phyloP scores from a whole-genome alignment of 495 filamentous ascomycete genomes.

The Aspergillus saccharolyticus region DNA sequence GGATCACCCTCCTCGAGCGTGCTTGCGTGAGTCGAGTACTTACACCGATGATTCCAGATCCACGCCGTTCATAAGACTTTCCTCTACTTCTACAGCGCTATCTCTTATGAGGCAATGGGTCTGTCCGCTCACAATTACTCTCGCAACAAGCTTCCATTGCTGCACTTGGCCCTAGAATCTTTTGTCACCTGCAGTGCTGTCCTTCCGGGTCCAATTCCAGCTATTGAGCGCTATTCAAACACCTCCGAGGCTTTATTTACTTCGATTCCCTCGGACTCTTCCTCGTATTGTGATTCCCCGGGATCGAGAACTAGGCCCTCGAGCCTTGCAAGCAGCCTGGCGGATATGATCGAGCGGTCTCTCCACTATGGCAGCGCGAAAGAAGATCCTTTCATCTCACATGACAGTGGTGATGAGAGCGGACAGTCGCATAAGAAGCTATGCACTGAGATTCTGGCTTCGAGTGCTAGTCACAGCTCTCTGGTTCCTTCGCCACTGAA shows the following conservation, averaged over 20 bases:
- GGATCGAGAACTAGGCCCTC: neutral
- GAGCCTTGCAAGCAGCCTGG: constrained; percentile 21
- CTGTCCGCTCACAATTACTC: constrained; percentile 40
- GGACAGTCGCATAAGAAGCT: neutral
- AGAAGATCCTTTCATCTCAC: constrained; percentile 29
- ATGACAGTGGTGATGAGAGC: constrained; percentile 3
- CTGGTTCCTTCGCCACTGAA: constrained; percentile 28
- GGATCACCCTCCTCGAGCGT: neutral
- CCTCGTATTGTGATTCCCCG: neutral
- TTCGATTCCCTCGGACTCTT: neutral
- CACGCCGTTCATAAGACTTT: constrained; percentile 34
- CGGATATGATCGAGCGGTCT: constrained; percentile 24
- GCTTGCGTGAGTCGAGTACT: constrained; percentile 2
- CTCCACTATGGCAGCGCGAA: constrained; percentile 8
- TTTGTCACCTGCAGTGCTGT: constrained; percentile 23
- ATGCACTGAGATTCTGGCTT: neutral
- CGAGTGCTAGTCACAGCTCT: neutral
- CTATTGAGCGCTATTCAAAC: neutral
- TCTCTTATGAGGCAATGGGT: constrained; percentile 41
- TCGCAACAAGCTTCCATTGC: constrained; percentile 30
- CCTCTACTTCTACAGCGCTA: constrained; percentile 43
- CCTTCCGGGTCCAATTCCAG: constrained; percentile 16
- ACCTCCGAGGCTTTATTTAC: constrained; percentile 8
- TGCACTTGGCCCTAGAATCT: constrained; percentile 30
- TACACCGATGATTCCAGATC: constrained; percentile 22